Evolutionary conservation across 2,329 filamentous ascomycete species (phyloP).

Genomic region (Cordyceps farinosa): DNA sequence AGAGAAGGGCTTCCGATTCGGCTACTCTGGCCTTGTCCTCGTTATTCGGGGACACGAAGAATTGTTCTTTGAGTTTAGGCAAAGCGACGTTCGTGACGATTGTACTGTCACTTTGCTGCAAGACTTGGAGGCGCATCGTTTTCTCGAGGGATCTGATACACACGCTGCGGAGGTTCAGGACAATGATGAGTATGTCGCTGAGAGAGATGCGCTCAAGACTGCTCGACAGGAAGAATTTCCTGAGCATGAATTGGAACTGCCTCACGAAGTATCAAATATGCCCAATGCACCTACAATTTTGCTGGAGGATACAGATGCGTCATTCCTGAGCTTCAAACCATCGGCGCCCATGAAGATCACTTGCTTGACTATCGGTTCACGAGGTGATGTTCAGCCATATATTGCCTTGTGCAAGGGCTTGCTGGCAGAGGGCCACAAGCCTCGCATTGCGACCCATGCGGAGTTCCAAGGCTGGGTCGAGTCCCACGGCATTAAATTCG

Average conservation of each 20-base stretch:
- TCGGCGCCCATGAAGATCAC: slow-evolving; percentile 75
- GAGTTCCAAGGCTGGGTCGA: slow-evolving; percentile 90
- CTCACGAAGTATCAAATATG: slow-evolving; percentile 42
- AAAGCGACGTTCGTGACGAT: slow-evolving; percentile 77
- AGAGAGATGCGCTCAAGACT: slow-evolving; percentile 75
- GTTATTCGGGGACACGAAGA: slow-evolving; percentile 93
- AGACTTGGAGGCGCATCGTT: slow-evolving; percentile 68
- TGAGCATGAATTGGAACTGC: slow-evolving; percentile 49
- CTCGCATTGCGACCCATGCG: slow-evolving; percentile 83
- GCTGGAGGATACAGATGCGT: slow-evolving; percentile 85
- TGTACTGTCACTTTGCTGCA: slow-evolving; percentile 79
- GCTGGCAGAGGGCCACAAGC: slow-evolving; percentile 78
- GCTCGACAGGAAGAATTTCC: slow-evolving; percentile 58
- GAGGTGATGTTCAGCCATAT: slow-evolving; percentile 95
- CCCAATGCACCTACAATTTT: slow-evolving; percentile 69
- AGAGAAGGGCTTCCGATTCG: slow-evolving; percentile 90
- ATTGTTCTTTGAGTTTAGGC: slow-evolving; percentile 89
- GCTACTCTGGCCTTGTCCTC: slow-evolving; percentile 86
- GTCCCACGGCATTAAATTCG: slow-evolving; percentile 91
- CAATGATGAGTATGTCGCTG: slow-evolving; percentile 71
- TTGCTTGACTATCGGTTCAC: slow-evolving; percentile 91
- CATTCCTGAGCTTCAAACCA: slow-evolving; percentile 89
- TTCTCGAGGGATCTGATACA: slow-evolving; percentile 65
- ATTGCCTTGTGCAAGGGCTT: slow-evolving; percentile 93
- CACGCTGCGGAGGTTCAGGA: slow-evolving; percentile 66